Conservation (phyloP, 768 basidiomycete species). For the Suillus plorans region DNA sequence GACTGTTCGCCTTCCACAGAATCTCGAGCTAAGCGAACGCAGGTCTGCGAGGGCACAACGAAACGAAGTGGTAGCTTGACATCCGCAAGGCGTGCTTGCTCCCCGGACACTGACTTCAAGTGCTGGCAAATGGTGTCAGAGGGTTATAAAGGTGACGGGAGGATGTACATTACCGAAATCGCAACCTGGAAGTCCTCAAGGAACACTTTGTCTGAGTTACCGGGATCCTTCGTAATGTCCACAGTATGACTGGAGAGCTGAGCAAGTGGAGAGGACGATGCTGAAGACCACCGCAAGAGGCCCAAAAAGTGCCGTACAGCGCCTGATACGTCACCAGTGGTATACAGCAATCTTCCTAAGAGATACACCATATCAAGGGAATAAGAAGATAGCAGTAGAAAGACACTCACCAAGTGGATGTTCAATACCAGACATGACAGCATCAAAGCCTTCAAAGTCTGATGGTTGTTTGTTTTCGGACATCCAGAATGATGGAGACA, state of each 20-base stretch:
- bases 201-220: conserved; percentile 61
- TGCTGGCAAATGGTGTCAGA: conserved; percentile 49
- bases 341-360: conserved; percentile 83
- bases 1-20: conserved; percentile 39
- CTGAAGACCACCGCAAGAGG: conserved; percentile 54
- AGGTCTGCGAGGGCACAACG: conserved; percentile 56
- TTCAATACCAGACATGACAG: conserved; percentile 70
- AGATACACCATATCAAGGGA: conserved; percentile 10
- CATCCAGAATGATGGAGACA: conserved; percentile 84
- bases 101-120: conserved; percentile 57
- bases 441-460: conserved; percentile 50
- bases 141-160: background rate
- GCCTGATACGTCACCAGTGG: conserved; percentile 77
- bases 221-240: conserved; percentile 30
- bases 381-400: conserved; percentile 4
- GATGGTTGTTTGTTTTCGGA: conserved; percentile 53
- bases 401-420: conserved; percentile 65
- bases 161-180: conserved; percentile 57
- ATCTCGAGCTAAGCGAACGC: conserved; percentile 56
- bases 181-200: conserved; percentile 90
- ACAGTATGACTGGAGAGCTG: conserved; percentile 17
- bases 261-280: conserved; percentile 16
- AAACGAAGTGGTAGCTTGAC: conserved; percentile 68
- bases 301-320: conserved; percentile 80
- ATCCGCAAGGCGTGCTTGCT: conserved; percentile 39